Conservation (phyloP, 192 early-diverging fungal species). For the Entomortierella chlamydospora region DNA sequence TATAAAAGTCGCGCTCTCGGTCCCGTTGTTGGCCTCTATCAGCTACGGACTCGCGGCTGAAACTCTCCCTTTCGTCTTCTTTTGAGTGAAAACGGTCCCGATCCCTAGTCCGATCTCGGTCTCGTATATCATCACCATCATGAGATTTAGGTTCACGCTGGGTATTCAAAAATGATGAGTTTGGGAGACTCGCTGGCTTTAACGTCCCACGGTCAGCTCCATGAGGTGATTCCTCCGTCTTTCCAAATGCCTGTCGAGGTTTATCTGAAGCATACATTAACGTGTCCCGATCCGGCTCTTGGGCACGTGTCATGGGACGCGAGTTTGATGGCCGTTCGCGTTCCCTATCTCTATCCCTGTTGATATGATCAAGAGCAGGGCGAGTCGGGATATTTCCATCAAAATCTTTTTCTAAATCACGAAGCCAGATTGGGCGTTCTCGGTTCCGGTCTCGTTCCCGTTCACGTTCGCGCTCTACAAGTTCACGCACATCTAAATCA, state of each 20-base stretch:
- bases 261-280: conserved; percentile 31
- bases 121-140: background rate
- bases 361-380: conserved; percentile 5
- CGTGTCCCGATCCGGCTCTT: conserved; percentile 40
- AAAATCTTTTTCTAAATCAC: conserved; percentile 32
- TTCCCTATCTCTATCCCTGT: conserved; percentile 37
- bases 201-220: background rate
- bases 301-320: conserved; percentile 5
- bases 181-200: background rate
- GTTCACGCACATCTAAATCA: conserved; percentile 38
- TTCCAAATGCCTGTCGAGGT: conserved; percentile 8
- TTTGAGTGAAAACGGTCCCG: background rate
- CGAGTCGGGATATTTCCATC: conserved; percentile 17
- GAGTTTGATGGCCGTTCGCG: conserved; percentile 24
- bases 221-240: background rate
- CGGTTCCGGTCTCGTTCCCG: conserved; percentile 39
- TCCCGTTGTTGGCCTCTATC: conserved; percentile 9
- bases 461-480: conserved; percentile 46
- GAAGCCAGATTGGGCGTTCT: conserved; percentile 40
- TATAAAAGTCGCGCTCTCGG: conserved; percentile 11
- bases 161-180: background rate
- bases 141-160: conserved; percentile 7
- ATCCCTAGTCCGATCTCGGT: background rate
- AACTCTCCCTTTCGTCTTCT: conserved; percentile 1
- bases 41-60: background rate